Evolutionary conservation across 257 asterid species (phyloP), one percentile per base, ranked within the genome.

Genomic region (Solanum lycopersicoides): DNA sequence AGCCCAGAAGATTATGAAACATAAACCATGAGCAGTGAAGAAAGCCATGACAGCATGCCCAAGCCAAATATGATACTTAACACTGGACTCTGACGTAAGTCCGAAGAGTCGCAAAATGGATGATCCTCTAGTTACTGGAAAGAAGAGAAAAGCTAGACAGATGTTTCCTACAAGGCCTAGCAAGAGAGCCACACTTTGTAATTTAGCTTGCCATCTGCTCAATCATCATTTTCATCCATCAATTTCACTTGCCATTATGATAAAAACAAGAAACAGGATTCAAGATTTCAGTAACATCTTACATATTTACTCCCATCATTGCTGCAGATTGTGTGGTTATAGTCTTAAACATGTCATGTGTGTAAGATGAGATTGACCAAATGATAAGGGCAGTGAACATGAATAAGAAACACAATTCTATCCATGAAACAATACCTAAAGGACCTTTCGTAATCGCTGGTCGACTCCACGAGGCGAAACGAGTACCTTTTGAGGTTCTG

Each of bases 41-140:
- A 94, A 93, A 32, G 89, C 13, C 53, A 44, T 88, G 1, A 92
- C 91, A 74, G 90, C 39, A 71, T 94, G 96, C 5, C 98, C 95
- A 9, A 94, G 92, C 96, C 98, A 93, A 68, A 93, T 94, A 87
- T 95, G 98, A 82, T 95, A 95, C 87, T 93, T 95, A 86, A 93
- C 94, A 91, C 95, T 93, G 1, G 95, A 92, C 63, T 94, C 98
- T 10, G 98, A 93, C 11, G 95, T 93, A 9, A 94, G 95, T 85
- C 95, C 95, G 9, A 93, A 41, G 13, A 94, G 89, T 83, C 93
- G 93, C 92, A 94, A 88, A 82, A 93, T 69, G 4, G 98, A 93
- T 3, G 98, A 94, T 35, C 94, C 93, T 82, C 96, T 91, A 1
- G 95, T 91, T 89, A 93, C 96, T 0, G 95, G 95, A 85, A 93